Conservation (phyloP, 768 basidiomycete genomes). For the Mycena albidolilacea region DNA sequence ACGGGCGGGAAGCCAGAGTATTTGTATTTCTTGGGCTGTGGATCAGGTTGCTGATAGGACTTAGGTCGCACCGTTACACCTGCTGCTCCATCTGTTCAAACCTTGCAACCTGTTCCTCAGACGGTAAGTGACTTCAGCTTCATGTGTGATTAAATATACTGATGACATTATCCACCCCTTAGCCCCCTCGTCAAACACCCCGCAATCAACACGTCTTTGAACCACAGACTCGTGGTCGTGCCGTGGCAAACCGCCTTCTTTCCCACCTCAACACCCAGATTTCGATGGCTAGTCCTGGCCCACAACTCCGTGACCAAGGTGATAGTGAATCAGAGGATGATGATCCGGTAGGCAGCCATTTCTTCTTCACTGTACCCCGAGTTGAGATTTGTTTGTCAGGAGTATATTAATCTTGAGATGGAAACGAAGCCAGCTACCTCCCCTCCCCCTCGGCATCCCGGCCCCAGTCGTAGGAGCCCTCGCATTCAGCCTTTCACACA, state of each 20-base stretch:
- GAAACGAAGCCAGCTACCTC: background rate
- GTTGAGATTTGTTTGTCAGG: slow-evolving; percentile 8
- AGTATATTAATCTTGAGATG: background rate
- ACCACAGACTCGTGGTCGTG: slow-evolving; percentile 1
- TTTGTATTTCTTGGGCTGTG: background rate
- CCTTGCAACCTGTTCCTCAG: slow-evolving; percentile 7
- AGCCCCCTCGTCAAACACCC: background rate
- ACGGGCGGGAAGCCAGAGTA: slow-evolving; percentile 13
- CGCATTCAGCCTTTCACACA: slow-evolving; percentile 2
- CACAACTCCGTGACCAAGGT: background rate
- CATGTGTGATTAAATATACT: background rate
- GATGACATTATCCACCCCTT: background rate
- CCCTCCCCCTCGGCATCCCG: background rate
- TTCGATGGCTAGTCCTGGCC: slow-evolving; percentile 16
- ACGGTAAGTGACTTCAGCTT: slow-evolving; percentile 4
- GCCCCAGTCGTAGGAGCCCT: background rate
- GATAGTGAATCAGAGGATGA: slow-evolving; percentile 10
- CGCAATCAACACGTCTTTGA: background rate
- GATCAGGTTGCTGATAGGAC: background rate
- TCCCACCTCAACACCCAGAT: slow-evolving; percentile 16
- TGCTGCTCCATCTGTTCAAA: slow-evolving; percentile 1
- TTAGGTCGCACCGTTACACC: slow-evolving; percentile 17
- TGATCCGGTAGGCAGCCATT: slow-evolving; percentile 2
- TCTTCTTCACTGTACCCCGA: background rate
- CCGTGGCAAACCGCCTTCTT: slow-evolving; percentile 15